Conservation (phyloP, 192 early-diverging fungal species). For the Gryganskiella cystojenkinii region DNA sequence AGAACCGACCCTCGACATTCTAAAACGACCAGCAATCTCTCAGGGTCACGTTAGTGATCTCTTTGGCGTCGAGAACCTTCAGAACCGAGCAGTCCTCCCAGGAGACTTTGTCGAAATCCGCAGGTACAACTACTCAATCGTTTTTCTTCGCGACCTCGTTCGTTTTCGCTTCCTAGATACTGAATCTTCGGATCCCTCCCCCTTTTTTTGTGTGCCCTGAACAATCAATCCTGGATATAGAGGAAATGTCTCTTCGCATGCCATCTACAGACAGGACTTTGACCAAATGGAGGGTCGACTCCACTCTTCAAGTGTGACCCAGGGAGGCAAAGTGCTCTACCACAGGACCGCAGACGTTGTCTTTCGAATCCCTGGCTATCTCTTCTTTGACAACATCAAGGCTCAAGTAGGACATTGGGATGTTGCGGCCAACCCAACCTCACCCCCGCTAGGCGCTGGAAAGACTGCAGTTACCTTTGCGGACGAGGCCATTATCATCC, state of each 20-base stretch:
- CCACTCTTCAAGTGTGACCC: conserved; percentile 21
- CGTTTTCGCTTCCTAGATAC: neutral
- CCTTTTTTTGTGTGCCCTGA: neutral
- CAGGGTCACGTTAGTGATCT: conserved; percentile 20
- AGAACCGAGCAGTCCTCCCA: conserved; percentile 30
- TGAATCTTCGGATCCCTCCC: neutral
- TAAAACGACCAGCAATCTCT: neutral
- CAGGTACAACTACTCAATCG: conserved; percentile 1
- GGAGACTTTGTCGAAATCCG: conserved; percentile 50
- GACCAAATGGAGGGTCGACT: conserved; percentile 38
- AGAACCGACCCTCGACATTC: conserved; percentile 5
- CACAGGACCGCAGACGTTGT: conserved; percentile 58
- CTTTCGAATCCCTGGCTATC: conserved; percentile 56
- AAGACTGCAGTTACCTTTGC: conserved; percentile 37
- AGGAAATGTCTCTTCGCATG: conserved; percentile 5
- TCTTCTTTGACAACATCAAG: conserved; percentile 9
- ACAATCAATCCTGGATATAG: too few relatives aligned
- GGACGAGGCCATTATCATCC: conserved; percentile 41
- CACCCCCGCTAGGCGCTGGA: conserved; percentile 4
- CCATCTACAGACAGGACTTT: conserved; percentile 25
- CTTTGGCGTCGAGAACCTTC: conserved; percentile 24
- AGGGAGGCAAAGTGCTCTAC: conserved; percentile 12
- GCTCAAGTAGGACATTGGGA: conserved; percentile 16
- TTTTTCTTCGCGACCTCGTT: neutral
- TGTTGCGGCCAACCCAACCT: conserved; percentile 3